phyloP scores from a whole-genome alignment of 1,284 basidiomycete genomes.

The Pseudozyma sp. region DNA sequence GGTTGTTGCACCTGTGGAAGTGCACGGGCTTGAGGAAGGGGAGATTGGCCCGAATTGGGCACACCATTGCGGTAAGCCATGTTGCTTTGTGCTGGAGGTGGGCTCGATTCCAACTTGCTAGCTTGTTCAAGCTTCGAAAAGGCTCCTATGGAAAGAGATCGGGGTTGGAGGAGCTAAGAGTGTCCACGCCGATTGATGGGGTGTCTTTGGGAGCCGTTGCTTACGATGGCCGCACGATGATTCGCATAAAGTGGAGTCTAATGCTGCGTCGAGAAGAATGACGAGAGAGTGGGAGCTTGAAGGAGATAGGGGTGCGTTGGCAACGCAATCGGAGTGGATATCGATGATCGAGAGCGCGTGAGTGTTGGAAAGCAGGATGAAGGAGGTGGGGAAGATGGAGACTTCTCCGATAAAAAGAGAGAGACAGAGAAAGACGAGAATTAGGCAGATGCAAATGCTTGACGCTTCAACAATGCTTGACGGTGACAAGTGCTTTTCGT shows the following conservation, averaged over 20 bases:
- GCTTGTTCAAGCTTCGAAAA: no score
- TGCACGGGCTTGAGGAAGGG: slow-evolving; percentile 34
- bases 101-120: not conserved
- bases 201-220: not conserved
- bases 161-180: not conserved
- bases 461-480: not conserved
- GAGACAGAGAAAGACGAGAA: no score
- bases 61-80: slow-evolving; percentile 52
- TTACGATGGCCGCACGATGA: no score
- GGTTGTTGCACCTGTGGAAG: slow-evolving; percentile 59
- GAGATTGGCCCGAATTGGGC: slow-evolving; percentile 38
- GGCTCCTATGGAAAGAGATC: not conserved
- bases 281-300: not conserved
- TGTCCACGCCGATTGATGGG: not conserved
- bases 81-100: not conserved
- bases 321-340: not conserved
- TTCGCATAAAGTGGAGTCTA: not conserved
- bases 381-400: not conserved
- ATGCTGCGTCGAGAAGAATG: not conserved
- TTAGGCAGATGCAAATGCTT: not conserved
- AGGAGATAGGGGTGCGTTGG: not conserved
- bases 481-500: no score
- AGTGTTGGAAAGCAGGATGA: not conserved
- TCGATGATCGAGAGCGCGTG: not conserved
- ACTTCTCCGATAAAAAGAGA: not conserved